Base-by-base conservation (phyloP, 768 basidiomycete genomes). In the Psilocybe cubensis region DNA sequence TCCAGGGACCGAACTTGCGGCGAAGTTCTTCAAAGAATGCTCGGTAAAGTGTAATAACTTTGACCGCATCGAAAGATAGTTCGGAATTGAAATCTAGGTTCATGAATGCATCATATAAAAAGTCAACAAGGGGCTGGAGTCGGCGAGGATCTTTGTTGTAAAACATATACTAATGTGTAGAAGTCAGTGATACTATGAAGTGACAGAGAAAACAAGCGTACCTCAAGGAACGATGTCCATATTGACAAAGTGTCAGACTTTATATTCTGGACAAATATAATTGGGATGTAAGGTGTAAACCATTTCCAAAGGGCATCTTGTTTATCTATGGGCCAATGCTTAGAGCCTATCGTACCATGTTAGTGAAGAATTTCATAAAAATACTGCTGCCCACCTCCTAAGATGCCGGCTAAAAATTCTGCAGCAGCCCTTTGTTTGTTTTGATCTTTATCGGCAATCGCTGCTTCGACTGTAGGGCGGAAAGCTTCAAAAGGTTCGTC, bases 401-500 rank as follows among this genome's bases (percentile, higher is more conserved):
- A 69, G n/a, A 90, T 58, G 23, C 89, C 89, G 2, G 89, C 91
- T 7, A 94, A 69, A 51, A 95, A 77, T 70, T 97, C 94, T 4
- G 92, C 92, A 8, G 91, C 87, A 2, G 91, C 93, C 27, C 94
- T 80, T 67, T 93, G 93, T 73, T 94, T 92, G 72, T 96, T 89
- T 58, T 92, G 88, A 61, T 91, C 86, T 59, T 88, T 84, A 64
- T 91, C 83, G 8, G 72, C 69, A 18, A 94, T 74, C n/a, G 91
- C 72, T 28, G 78, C 78, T 53, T 88, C 86, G 33, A 93, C 67
- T 1, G 83, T 80, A 0, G 86, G 86, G 57, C 76, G 80, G 57
- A 92, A 74, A 0, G 77, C 77, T 52, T 83, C 78, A 52, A 92
- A 83, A 1, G 90, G 86, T 53, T 83, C 83, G 61, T 88, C 85